Base-by-base conservation (phyloP, 495 filamentous ascomycete genomes). In the Penicillium pancosmium region DNA sequence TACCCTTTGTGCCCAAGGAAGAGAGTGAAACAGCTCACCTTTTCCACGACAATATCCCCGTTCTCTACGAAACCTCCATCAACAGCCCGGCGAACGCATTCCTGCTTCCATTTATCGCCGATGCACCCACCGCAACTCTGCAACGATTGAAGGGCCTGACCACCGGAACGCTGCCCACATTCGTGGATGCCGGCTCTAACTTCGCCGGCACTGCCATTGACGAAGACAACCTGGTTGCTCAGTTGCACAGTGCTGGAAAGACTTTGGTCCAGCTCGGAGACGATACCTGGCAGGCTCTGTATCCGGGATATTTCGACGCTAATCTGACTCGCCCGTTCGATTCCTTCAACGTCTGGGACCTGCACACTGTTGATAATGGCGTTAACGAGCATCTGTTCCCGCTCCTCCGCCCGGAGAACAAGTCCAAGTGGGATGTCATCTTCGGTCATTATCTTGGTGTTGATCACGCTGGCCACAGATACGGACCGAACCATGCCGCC, bases 121-220 rank as follows among this genome's bases (percentile, higher is more conserved):
- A 98, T 67, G 94, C 94, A 34, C 94, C 94, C 5, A 98, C 94
- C 0, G 85, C 92, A 5, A 98, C 94, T 36, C 77, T 98, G 52
- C 94, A 98, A 67, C 80, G 94, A 56, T 72, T 98, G 53, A 98
- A 98, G 74, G 94, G 93, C 1, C 72, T 98, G 65, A 98, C 93
- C 13, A 98, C 94, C 3, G 94, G 94, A 15, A 97, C 95, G 8
- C 73, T 98, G 55, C 94, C 94, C 13, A 97, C 94, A 4, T 97
- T 98, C 69, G 80, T 97, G 31, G 94, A 98, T 71, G 83, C 88
- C 12, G 94, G 94, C 4, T 95, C 91, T 21, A 98, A 93, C 73
- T 98, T 98, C 68, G 91, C 93, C 6, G 94, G 94, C 6, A 95
- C 90, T 16, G 90, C 92, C n/a, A 97, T 98, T 66, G 92, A 97